Evolutionary conservation across 176 grass and related monocot species (phyloP).

Genomic region (Raddia guianensis): DNA sequence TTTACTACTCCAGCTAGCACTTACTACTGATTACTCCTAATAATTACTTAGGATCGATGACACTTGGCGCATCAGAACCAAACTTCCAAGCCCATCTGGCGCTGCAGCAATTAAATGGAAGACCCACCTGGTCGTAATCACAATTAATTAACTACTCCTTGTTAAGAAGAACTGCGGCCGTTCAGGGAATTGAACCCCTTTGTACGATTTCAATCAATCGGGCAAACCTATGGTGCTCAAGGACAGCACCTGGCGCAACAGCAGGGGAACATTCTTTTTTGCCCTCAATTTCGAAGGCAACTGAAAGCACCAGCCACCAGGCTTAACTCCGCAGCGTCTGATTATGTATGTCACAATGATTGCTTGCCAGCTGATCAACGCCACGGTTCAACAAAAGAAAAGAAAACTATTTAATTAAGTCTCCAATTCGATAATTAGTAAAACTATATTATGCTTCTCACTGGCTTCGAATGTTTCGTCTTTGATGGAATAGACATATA

Average conservation of each 20-base stretch:
- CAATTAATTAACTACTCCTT: background rate
- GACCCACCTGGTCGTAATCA: background rate
- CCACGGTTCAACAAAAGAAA: background rate
- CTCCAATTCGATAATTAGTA: background rate
- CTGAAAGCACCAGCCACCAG: background rate
- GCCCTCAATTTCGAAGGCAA: slow-evolving; percentile 13
- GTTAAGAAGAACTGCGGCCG: background rate
- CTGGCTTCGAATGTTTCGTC: background rate
- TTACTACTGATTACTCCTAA: no score
- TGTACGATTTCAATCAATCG: slow-evolving; percentile 35
- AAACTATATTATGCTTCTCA: background rate
- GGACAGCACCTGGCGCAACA: slow-evolving; percentile 28
- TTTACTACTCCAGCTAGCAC: no score
- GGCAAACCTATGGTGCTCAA: background rate
- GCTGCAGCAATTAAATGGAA: background rate
- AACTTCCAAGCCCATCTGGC: background rate
- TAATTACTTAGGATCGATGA: no score
- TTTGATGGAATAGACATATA: no score
- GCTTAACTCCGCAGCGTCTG: background rate
- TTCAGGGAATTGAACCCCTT: background rate
- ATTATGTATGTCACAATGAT: slow-evolving; percentile 12
- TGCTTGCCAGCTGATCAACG: slow-evolving; percentile 11
- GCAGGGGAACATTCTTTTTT: slow-evolving; percentile 2
- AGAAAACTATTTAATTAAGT: background rate
- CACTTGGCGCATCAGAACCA: background rate